Conservation (phyloP, 768 basidiomycete species). For the Suillus placidus region DNA sequence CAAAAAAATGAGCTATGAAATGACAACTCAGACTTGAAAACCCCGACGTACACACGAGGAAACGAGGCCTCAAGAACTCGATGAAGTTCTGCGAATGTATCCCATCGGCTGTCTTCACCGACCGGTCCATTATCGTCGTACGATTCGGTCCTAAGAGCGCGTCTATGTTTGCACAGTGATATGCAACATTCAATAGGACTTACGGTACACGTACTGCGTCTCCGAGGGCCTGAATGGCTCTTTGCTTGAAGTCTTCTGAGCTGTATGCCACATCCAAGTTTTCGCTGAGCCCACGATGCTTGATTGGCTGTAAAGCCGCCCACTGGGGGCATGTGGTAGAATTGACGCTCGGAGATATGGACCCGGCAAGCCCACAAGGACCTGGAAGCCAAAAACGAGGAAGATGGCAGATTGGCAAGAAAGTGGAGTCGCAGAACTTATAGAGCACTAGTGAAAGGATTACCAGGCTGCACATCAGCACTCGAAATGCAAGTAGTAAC, state of each 20-base stretch:
- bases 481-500: neutral
- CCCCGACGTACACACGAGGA: conserved; percentile 52
- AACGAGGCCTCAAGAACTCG: conserved; percentile 43
- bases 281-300: conserved; percentile 30
- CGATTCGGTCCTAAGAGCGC: conserved; percentile 43
- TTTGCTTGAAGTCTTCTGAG: conserved; percentile 36
- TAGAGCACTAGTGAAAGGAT: conserved; percentile 1
- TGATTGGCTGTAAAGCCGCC: conserved; percentile 27
- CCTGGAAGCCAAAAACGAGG: neutral
- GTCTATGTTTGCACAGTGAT: neutral
- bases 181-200: conserved; percentile 14
- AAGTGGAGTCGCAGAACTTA: neutral
- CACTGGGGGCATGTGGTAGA: conserved; percentile 35
- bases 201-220: conserved; percentile 42
- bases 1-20: neutral
- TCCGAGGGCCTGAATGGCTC: conserved; percentile 33
- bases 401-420: neutral
- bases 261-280: conserved; percentile 31
- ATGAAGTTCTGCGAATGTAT: conserved; percentile 17
- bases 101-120: conserved; percentile 43
- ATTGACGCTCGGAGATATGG: conserved; percentile 7
- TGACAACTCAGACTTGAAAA: neutral
- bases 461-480: neutral
- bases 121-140: conserved; percentile 48
- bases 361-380: neutral